Evolutionary conservation across 1,139 yeast species (phyloP).

Genomic region (Komagataea norvegica): DNA sequence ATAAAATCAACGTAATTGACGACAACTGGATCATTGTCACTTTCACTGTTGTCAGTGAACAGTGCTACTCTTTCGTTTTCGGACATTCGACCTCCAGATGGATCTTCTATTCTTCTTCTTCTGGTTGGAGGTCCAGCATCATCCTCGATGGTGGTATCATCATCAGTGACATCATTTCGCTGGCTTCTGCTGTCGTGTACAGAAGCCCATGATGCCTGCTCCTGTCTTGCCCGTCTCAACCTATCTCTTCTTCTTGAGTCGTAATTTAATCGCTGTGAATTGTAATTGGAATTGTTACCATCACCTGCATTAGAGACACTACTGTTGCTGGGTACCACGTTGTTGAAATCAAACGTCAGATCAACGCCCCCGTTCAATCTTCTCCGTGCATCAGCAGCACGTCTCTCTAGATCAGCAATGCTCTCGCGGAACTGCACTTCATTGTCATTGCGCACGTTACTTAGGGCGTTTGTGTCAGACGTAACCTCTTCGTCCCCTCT

Average conservation of each 20-base stretch:
- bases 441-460: not conserved
- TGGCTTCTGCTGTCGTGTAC: not conserved
- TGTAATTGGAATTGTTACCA: not conserved
- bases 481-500: too few relatives aligned
- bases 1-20: too few relatives aligned
- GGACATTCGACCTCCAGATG: too few relatives aligned
- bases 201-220: too few relatives aligned
- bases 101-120: not conserved
- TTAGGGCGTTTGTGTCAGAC: too few relatives aligned
- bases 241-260: not conserved
- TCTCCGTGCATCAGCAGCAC: constrained; percentile 11
- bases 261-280: constrained; percentile 3
- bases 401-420: constrained; percentile 4
- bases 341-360: constrained; percentile 6
- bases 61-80: not conserved
- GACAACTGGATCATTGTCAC: too few relatives aligned
- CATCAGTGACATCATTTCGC: not conserved
- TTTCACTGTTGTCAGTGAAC: not conserved
- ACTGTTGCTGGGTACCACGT: not conserved
- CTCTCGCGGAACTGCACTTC: constrained; percentile 3
- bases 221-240: not conserved
- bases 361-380: constrained; percentile 6
- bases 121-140: too few relatives aligned
- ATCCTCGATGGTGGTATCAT: too few relatives aligned
- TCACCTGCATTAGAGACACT: not conserved